Conservation (phyloP, 495 filamentous ascomycete genomes). For the Penicilliopsis zonata region DNA sequence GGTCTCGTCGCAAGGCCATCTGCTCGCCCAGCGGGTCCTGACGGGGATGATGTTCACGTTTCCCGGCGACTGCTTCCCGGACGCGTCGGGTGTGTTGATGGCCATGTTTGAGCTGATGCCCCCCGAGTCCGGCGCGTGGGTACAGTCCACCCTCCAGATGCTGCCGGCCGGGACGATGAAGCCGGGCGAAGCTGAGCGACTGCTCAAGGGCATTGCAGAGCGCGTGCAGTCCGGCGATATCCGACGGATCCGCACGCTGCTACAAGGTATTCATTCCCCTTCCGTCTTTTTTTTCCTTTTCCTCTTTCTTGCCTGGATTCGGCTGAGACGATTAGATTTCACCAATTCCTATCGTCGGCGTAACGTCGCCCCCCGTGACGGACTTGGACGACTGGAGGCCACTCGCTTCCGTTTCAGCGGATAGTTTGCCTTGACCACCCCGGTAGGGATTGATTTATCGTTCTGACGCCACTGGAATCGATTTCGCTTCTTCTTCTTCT, state of each 20-base stretch:
- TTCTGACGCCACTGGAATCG: too few species aligned
- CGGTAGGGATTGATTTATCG: too few species aligned
- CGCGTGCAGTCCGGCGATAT: slow-evolving; percentile 59
- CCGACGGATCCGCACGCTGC: slow-evolving; percentile 68
- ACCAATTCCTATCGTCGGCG: slow-evolving; percentile 85
- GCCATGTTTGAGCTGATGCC: slow-evolving; percentile 81
- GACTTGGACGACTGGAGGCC: slow-evolving; percentile 73
- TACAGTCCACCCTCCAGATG: slow-evolving; percentile 70
- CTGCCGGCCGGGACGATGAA: slow-evolving; percentile 73
- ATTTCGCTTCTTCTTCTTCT: too few species aligned
- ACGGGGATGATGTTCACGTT: slow-evolving; percentile 99
- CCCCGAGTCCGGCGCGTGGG: slow-evolving; percentile 61
- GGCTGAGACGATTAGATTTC: slow-evolving; percentile 47
- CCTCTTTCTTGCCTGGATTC: background rate
- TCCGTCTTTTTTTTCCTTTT: background rate
- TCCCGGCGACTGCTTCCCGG: slow-evolving; percentile 85
- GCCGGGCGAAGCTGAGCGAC: slow-evolving; percentile 45
- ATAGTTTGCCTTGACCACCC: slow-evolving; percentile 17
- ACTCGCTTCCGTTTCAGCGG: slow-evolving; percentile 74
- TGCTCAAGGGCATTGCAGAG: slow-evolving; percentile 53
- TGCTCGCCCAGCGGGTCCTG: slow-evolving; percentile 71
- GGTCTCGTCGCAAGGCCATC: slow-evolving; percentile 57
- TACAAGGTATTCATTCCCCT: slow-evolving; percentile 46
- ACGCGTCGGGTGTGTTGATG: slow-evolving; percentile 85
- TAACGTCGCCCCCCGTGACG: slow-evolving; percentile 90